Base-by-base conservation (phyloP, 805 yeast genomes). In the Candida stauntonica region DNA sequence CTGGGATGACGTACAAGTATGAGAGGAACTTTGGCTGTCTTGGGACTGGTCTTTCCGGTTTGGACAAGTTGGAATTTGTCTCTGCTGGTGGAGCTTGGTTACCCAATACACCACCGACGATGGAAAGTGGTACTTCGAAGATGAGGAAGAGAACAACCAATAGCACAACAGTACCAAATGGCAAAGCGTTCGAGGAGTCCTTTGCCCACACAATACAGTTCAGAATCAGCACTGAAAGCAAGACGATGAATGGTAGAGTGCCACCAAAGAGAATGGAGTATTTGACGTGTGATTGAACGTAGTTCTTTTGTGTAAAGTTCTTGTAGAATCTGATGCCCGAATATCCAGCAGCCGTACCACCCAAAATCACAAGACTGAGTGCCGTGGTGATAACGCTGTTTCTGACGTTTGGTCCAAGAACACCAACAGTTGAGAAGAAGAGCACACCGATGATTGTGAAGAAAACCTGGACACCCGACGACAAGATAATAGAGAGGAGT, bases 321-420 rank as follows among this genome's bases (percentile, higher is more conserved):
- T 75, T 79, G 58, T 72, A 76, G 32, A 82, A 64, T 42, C 78
- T 70, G 13, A 84, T 71, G 30, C 93, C 86, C 5, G 77, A 63
- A 55, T 74, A 85, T 0, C 95, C 87, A 1, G 94, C 79, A 38
- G 82, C 70, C 24, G 79, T 71, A 0, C 93, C 94, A 17, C 91
- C 86, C 20, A 75, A 55, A 4, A 82, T 73, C 50, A 86, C 79
- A 42, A 79, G 65, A 3, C 73, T 54, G 17, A 83, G 51, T 0
- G 87, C 75, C 35, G 80, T 66, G 7, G 85, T 70, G 36, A 83
- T 56, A 7, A 82, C 72, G 13, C 86, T 78, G 29, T 86, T 86
- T 40, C 83, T 75, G 39, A 78, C 76, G 49, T 77, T 73, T 41
- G 82, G 86, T 43, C 81, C 75, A 29, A 81, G 66, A 4, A 76